Evolutionary conservation across 495 filamentous ascomycete genomes (phyloP).

Genomic region (Massariosphaeria phaeospora): DNA sequence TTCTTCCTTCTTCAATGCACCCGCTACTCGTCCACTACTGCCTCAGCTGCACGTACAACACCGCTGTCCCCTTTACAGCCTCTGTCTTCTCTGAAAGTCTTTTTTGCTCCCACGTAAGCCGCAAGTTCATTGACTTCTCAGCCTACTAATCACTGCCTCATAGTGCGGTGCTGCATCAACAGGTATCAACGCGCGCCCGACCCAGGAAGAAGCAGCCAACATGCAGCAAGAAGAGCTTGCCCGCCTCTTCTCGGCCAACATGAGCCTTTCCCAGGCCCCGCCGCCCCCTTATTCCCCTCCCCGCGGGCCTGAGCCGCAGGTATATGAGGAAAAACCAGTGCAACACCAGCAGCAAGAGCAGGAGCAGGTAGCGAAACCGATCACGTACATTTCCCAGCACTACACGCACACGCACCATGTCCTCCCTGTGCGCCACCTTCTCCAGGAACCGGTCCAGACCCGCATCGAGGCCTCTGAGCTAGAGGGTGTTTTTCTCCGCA

Average conservation of each 20-base stretch:
- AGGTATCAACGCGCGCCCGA: slow-evolving; percentile 35
- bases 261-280: slow-evolving; percentile 32
- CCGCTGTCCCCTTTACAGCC: slow-evolving; percentile 38
- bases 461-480: slow-evolving; percentile 32
- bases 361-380: slow-evolving; percentile 17
- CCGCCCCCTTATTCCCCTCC: slow-evolving; percentile 10
- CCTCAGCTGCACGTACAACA: slow-evolving; percentile 37
- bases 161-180: slow-evolving; percentile 40
- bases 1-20: slow-evolving; percentile 31
- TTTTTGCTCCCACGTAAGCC: slow-evolving; percentile 40
- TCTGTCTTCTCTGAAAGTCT: slow-evolving; percentile 40
- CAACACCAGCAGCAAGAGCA: slow-evolving; percentile 13
- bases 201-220: slow-evolving; percentile 30
- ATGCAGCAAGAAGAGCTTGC: slow-evolving; percentile 42
- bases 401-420: slow-evolving; percentile 38
- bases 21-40: slow-evolving; percentile 42
- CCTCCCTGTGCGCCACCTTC: slow-evolving; percentile 35
- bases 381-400: slow-evolving; percentile 39
- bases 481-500: slow-evolving; percentile 30
- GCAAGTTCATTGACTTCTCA: slow-evolving; percentile 6
- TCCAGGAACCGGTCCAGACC: slow-evolving; percentile 27
- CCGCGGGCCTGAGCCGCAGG: slow-evolving; percentile 20
- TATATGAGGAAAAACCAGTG: background rate
- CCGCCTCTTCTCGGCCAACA: slow-evolving; percentile 37
- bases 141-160: slow-evolving; percentile 31